Conservation (phyloP, 495 filamentous ascomycete genomes). For the Neurospora intermedia region DNA sequence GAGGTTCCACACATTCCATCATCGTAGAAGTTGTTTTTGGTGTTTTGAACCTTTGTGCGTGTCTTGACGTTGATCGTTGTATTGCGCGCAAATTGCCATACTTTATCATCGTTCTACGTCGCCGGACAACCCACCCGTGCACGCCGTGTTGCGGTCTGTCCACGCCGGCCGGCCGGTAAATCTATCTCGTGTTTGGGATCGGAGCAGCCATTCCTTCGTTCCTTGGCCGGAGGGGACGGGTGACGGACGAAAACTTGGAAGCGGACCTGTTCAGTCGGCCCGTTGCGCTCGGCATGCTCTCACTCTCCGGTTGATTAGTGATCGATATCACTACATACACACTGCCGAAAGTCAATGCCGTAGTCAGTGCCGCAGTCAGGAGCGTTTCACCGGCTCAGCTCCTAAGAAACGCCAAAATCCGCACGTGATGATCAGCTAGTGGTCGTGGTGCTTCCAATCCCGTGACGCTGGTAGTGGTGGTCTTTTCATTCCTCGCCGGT, state of each 20-base stretch:
- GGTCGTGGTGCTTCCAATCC: neutral
- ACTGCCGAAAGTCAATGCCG: neutral
- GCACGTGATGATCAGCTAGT: neutral
- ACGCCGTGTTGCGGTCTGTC: neutral
- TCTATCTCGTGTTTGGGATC: neutral
- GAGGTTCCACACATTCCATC: slow-evolving; percentile 61
- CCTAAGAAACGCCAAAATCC: neutral
- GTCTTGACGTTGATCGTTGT: neutral
- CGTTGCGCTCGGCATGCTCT: neutral
- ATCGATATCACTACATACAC: neutral
- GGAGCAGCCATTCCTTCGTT: neutral
- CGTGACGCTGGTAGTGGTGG: neutral
- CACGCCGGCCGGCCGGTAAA: neutral
- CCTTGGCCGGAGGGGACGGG: neutral
- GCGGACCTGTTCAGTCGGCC: neutral
- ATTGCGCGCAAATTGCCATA: neutral
- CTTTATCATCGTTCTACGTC: neutral
- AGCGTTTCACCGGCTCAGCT: neutral
- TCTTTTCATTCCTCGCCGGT: neutral
- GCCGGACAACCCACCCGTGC: neutral
- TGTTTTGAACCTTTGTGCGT: neutral
- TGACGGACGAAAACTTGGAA: neutral
- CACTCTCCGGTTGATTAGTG: neutral
- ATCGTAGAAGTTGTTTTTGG: neutral
- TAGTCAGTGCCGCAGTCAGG: neutral